Conservation (phyloP, 2,329 filamentous ascomycete genomes). For the Pseudocercospora fijiensis region DNA sequence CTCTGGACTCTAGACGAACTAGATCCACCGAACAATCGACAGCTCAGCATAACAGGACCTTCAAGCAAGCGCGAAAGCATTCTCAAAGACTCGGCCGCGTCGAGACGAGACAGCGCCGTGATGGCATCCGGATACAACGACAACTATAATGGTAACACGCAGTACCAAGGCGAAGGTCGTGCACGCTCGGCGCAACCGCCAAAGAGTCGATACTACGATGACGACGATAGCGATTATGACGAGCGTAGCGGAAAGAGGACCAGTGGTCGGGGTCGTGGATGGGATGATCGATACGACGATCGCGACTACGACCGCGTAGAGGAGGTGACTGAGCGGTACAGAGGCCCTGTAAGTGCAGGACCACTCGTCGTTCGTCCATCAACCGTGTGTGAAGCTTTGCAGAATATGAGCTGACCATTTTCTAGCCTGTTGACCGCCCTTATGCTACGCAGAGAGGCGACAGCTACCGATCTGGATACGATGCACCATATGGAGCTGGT, state of each 20-base stretch:
- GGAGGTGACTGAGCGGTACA: slow-evolving; percentile 35
- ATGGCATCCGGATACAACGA: slow-evolving; percentile 32
- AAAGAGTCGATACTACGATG: slow-evolving; percentile 31
- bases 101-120: slow-evolving; percentile 26
- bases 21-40: neutral
- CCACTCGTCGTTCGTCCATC: slow-evolving; percentile 31
- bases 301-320: slow-evolving; percentile 35
- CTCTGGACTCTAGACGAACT: slow-evolving; percentile 18
- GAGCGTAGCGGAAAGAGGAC: slow-evolving; percentile 31
- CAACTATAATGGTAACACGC: slow-evolving; percentile 25
- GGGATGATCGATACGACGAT: slow-evolving; percentile 27
- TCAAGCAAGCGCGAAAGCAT: slow-evolving; percentile 10
- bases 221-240: slow-evolving; percentile 36
- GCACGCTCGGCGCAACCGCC: slow-evolving; percentile 33
- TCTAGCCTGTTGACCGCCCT: slow-evolving; percentile 30
- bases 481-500: slow-evolving; percentile 29
- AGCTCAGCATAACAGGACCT: neutral
- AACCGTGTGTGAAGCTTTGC: slow-evolving; percentile 7
- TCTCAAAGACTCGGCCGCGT: slow-evolving; percentile 9
- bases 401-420: slow-evolving; percentile 22
- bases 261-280: slow-evolving; percentile 27
- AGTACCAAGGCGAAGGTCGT: slow-evolving; percentile 24
- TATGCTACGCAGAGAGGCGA: slow-evolving; percentile 24
- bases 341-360: slow-evolving; percentile 36
- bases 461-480: slow-evolving; percentile 25